Evolutionary conservation across 2,329 filamentous ascomycete species (phyloP), one percentile per base, ranked within the genome.

Genomic region (Microdochium nivale): DNA sequence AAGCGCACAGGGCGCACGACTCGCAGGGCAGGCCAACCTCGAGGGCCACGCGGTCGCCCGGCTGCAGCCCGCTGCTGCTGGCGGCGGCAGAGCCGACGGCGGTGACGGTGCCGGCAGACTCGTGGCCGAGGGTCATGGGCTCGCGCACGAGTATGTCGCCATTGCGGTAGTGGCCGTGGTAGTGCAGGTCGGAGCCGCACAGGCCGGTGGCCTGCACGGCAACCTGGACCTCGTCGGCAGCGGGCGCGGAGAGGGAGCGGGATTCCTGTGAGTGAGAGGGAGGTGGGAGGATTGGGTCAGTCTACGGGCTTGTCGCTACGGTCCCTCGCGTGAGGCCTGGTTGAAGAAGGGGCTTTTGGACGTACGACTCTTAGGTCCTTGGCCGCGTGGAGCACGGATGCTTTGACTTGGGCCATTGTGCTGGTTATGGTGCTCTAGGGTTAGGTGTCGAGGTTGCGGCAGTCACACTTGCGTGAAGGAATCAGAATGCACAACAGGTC

Each of bases 31-130:
- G 66, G 30, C 78, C 79, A 49, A 80, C 77, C 59, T 81, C 78
- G 19, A 81, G 72, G 3, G 80, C 80, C 23, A 94, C 88, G 23
- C 77, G 78, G 66, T 95, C 89, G 52, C 86, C 86, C 32, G 79
- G 72, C 56, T 78, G 76, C 35, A 88, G 68, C 2, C 49, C 11
- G 19, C n/a, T 43, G 8, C 49, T 10, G 19, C 69, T 70, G 40
- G 71, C 79, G 32, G 87, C 83, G 25, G 69, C 71, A 21, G 77
- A 68, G 43, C 86, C 86, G 25, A 86, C 74, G 23, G 77, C 70
- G 51, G 75, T 72, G 54, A 89, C 74, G 25, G 86, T 72, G 44
- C 86, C 86, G 13, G 84, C 80, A 11, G 84, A 87, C 65, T 89
- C 86, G 62, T 90, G 86, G 58, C 86, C 86, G 27, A 79, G 68